These are phyloP conservation scores for Echinosophora koreensis DNA, from an alignment of 306 rosid genomes.

Conservation along the genomic window DNA sequence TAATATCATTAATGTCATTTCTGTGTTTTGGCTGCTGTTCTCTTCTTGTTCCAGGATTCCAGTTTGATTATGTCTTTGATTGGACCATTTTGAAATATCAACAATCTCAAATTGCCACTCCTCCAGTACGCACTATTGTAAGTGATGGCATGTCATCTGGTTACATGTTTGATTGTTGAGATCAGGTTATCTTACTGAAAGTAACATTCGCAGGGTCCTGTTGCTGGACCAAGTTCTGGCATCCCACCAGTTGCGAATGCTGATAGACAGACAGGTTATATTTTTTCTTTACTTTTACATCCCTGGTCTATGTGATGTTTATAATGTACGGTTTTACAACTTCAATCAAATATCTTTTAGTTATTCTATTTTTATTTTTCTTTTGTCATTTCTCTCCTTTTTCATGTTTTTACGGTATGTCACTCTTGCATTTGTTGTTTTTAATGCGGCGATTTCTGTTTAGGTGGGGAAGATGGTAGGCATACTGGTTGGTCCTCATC, in stretches of 20 bases:
- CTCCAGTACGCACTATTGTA: conserved; percentile 74
- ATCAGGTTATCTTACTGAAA: conserved; percentile 40
- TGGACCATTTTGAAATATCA: conserved; percentile 98
- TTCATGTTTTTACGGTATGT: neutral
- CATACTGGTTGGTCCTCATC: conserved; percentile 71
- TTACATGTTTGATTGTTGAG: conserved; percentile 17
- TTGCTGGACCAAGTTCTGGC: conserved; percentile 96
- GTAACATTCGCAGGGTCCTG: conserved; percentile 65
- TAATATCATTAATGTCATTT: conserved; percentile 20
- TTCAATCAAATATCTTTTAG: neutral
- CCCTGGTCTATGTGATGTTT: conserved; percentile 11
- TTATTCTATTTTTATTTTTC: neutral
- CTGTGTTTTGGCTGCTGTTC: conserved; percentile 19
- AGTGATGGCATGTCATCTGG: conserved; percentile 43
- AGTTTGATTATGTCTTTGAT: conserved; percentile 96
- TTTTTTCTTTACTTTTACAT: conserved; percentile 7
- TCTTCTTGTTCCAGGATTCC: conserved; percentile 74
- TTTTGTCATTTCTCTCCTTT: conserved; percentile 2
- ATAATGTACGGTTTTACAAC: conserved; percentile 7
- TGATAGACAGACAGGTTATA: conserved; percentile 74
- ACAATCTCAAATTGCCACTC: conserved; percentile 86
- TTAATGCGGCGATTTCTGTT: conserved; percentile 41
- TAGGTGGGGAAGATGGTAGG: conserved; percentile 87
- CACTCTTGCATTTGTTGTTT: conserved; percentile 3
- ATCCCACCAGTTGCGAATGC: conserved; percentile 77